A percentile compares a stretch with the other conserved stretches of the same genome.
Evolutionary conservation across 2,329 filamentous ascomycete species (phyloP).

Genomic region (Aurifilum marmelostoma): DNA sequence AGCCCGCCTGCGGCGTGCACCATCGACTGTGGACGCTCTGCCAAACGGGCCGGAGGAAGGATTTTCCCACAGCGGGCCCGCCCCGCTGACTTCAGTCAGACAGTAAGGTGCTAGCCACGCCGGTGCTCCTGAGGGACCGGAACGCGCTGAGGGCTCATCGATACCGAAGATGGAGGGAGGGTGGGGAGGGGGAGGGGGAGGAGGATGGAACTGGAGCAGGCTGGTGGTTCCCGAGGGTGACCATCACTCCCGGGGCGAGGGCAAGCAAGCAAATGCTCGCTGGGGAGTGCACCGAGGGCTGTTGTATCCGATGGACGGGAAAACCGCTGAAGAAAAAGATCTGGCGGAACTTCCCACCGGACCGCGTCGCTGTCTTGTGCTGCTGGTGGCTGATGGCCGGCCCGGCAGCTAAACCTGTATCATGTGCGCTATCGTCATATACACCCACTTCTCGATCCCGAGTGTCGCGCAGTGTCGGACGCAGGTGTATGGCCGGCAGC

Average conservation of each 20-base stretch:
- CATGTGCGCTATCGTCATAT: no score
- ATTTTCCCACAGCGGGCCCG: slow-evolving; percentile 66
- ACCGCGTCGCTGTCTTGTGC: no score
- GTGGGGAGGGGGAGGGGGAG: slow-evolving; percentile 26
- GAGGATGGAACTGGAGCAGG: no score
- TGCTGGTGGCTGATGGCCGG: no score
- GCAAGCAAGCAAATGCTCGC: no score
- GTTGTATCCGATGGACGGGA: neutral
- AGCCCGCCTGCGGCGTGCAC: slow-evolving; percentile 73
- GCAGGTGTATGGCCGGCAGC: no score
- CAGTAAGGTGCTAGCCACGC: slow-evolving; percentile 73
- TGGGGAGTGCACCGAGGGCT: neutral
- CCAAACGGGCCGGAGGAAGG: slow-evolving; percentile 82
- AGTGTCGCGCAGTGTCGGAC: no score
- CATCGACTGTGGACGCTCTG: slow-evolving; percentile 79
- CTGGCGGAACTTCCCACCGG: neutral
- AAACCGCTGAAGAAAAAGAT: neutral
- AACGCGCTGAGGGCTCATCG: slow-evolving; percentile 28
- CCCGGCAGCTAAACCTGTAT: no score
- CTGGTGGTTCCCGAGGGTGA: neutral
- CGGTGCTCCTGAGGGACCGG: slow-evolving; percentile 55
- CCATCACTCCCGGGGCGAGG: no score
- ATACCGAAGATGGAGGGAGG: slow-evolving; percentile 33
- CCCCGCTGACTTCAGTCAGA: slow-evolving; percentile 93
- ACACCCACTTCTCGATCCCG: no score